phyloP scores from a whole-genome alignment of 2,329 filamentous ascomycete genomes.

The Emericellopsis cladophorae region DNA sequence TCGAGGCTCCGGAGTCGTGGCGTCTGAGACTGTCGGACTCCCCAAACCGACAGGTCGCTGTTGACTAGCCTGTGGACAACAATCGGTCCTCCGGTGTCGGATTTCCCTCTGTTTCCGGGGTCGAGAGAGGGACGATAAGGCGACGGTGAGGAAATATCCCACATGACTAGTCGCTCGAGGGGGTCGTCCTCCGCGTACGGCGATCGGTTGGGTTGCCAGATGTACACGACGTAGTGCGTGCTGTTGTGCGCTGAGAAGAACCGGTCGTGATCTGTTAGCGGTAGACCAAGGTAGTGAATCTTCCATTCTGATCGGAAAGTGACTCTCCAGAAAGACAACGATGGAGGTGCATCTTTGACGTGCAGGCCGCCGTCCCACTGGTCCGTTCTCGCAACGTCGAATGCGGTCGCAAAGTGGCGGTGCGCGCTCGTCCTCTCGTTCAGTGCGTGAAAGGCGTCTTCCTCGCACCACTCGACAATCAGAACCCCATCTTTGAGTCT shows the following conservation, averaged over 20 bases:
- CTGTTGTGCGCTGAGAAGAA: slow-evolving; percentile 49
- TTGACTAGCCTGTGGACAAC: slow-evolving; percentile 37
- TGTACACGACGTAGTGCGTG: slow-evolving; percentile 48
- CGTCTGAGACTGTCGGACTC: slow-evolving; percentile 35
- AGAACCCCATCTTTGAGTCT: slow-evolving; percentile 40
- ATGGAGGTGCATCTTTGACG: background rate
- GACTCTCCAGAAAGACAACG: slow-evolving; percentile 22
- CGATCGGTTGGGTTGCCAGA: slow-evolving; percentile 46
- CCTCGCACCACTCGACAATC: slow-evolving; percentile 52
- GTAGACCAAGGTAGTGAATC: slow-evolving; percentile 43
- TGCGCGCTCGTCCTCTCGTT: slow-evolving; percentile 37
- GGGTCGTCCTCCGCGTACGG: slow-evolving; percentile 43
- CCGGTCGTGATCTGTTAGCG: slow-evolving; percentile 41
- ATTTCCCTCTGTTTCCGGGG: slow-evolving; percentile 24
- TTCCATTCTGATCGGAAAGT: slow-evolving; percentile 46
- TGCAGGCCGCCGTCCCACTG: slow-evolving; percentile 2
- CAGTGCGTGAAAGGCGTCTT: slow-evolving; percentile 33
- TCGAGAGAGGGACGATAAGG: slow-evolving; percentile 36
- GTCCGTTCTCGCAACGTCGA: slow-evolving; percentile 26
- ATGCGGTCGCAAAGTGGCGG: slow-evolving; percentile 47
- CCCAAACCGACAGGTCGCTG: slow-evolving; percentile 36
- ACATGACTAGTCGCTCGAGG: slow-evolving; percentile 44
- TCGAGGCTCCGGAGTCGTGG: slow-evolving; percentile 36
- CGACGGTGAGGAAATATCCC: slow-evolving; percentile 41
- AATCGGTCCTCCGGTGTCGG: slow-evolving; percentile 19